These are phyloP conservation scores for Kwoniella europaea DNA, from an alignment of 768 basidiomycete species.

Conservation along the genomic window DNA sequence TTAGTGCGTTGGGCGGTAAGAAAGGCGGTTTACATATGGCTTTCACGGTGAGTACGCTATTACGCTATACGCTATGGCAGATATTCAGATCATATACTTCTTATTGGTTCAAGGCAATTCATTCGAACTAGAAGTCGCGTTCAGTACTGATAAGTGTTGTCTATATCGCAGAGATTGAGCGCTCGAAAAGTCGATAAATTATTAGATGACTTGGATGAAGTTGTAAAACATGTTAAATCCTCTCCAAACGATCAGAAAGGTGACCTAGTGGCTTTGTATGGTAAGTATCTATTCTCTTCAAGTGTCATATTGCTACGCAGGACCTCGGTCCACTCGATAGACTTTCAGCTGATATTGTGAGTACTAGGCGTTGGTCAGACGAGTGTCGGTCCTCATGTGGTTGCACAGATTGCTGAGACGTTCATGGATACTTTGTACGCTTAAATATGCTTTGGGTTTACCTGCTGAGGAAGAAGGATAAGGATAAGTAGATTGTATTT, in stretches of 20 bases:
- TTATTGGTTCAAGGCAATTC: not conserved
- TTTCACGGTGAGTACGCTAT: conserved; percentile 71
- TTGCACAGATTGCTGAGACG: conserved; percentile 74
- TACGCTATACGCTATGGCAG: not conserved
- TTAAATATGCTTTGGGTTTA: no score
- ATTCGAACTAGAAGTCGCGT: no score
- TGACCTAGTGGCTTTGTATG: conserved; percentile 88
- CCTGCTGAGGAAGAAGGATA: not conserved
- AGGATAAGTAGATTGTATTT: not conserved
- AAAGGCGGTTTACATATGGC: conserved; percentile 84
- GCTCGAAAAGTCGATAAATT: conserved; percentile 75
- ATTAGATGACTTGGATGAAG: conserved; percentile 79
- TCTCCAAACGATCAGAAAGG: conserved; percentile 67
- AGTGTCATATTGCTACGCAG: no score
- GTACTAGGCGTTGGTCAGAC: conserved; percentile 76
- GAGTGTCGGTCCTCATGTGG: conserved; percentile 79
- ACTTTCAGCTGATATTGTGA: conserved; percentile 7
- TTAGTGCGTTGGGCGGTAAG: conserved; percentile 80
- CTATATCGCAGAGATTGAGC: conserved; percentile 70
- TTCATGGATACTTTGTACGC: conserved; percentile 79
- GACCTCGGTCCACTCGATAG: not conserved
- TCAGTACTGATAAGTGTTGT: not conserved
- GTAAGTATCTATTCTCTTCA: conserved; percentile 59
- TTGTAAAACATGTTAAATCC: conserved; percentile 72
- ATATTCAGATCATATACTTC: no score